Base-by-base conservation (phyloP, 2,329 filamentous ascomycete species). In the Aspergillus phoenicis region DNA sequence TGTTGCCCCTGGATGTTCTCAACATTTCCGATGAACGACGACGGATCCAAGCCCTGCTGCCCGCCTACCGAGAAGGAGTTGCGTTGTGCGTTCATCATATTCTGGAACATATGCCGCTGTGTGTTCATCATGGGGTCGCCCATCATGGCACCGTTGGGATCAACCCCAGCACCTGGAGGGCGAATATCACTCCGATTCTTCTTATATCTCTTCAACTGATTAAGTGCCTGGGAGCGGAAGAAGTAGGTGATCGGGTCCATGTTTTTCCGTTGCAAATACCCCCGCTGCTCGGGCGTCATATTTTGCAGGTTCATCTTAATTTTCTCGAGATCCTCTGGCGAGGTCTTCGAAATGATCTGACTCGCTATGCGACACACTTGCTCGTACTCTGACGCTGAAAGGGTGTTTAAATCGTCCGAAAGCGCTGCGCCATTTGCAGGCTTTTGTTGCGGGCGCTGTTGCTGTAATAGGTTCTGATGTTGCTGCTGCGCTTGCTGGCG, bases 1-100 rank as follows among this genome's bases (percentile, higher is more conserved):
- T 88, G 86, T 66, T 87, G 85, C 28, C 82, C 83, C 59, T 85
- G 79, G 41, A 87, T 81, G 47, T 85, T 83, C 58, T 84, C 82
- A 64, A 87, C 73, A 59, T 77, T 81, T 28, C 76, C 77, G 33
- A 80, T 73, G 61, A 80, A 78, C 4, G 72, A 80, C 63, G 64
- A 71, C 22, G 67, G 70, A 48, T 75, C 75, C 38, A 77, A 62
- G 6, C 64, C 64, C 57, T 73, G 76, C 26, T 73, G 72, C 13
- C 63, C 67, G 24, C 68, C 73, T 51, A 73, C 71, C 2, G 75
- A 67, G 48, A 78, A 74, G 30, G 73, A 71, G 66, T 77, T 76
- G 39, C 73, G 70, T 66, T 77, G 77, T 36, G 73, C 69, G 62
- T 73, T 74, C 71, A 79, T 73, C 69, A 78, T 74, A 59, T 73